Evolutionary conservation across 2,329 filamentous ascomycete genomes (phyloP).

Genomic region (Epichloe sylvatica): DNA sequence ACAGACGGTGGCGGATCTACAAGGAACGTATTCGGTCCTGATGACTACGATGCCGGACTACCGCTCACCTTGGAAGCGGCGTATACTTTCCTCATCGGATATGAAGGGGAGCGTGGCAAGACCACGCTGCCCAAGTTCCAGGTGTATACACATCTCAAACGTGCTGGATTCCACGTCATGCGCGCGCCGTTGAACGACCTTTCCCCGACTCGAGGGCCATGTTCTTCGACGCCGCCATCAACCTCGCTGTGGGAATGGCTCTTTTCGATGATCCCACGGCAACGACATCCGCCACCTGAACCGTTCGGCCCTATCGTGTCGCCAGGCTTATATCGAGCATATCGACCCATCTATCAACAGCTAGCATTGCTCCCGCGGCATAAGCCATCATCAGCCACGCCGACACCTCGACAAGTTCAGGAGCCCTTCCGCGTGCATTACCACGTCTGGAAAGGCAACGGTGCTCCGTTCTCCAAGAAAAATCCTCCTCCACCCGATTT

Average conservation of each 20-base stretch:
- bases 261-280: slow-evolving; percentile 29
- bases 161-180: slow-evolving; percentile 67
- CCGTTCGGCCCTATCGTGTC: slow-evolving; percentile 44
- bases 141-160: slow-evolving; percentile 74
- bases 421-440: slow-evolving; percentile 61
- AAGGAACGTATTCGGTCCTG: slow-evolving; percentile 12
- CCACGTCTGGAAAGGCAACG: slow-evolving; percentile 61
- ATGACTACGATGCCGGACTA: slow-evolving; percentile 48
- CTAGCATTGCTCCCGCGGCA: slow-evolving; percentile 62
- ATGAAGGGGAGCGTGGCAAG: slow-evolving; percentile 47
- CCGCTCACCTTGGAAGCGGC: slow-evolving; percentile 85
- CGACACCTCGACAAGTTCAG: slow-evolving; percentile 14
- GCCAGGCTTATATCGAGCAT: slow-evolving; percentile 52
- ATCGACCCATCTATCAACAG: slow-evolving; percentile 59
- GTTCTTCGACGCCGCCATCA: slow-evolving; percentile 7
- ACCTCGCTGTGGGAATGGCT: slow-evolving; percentile 39
- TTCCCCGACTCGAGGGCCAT: background rate
- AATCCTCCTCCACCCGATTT: slow-evolving; percentile 69
- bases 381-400: slow-evolving; percentile 32
- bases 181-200: slow-evolving; percentile 39
- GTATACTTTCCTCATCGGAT: slow-evolving; percentile 70
- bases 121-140: slow-evolving; percentile 66
- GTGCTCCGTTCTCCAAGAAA: slow-evolving; percentile 60
- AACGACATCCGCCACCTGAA: slow-evolving; percentile 13
- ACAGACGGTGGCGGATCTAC: slow-evolving; percentile 10